Percentiles rank a stretch among this genome's conserved stretches.
These are phyloP conservation scores for Xerocomellus chrysenteron DNA, from an alignment of 768 basidiomycete species.

Conservation along the genomic window DNA sequence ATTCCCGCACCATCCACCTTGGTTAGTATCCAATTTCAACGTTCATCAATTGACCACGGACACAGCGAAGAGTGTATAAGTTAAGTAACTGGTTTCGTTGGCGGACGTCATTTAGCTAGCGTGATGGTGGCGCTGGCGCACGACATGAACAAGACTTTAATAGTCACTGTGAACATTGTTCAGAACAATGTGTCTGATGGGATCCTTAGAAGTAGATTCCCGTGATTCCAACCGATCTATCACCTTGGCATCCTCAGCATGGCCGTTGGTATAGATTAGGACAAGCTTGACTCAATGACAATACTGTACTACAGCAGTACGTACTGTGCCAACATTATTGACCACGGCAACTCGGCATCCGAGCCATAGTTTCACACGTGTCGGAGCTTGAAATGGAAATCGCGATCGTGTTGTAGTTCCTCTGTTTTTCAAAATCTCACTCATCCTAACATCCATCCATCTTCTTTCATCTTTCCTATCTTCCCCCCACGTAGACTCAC, in stretches of 20 bases:
- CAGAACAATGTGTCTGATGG: no score
- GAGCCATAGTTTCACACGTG: conserved; percentile 11
- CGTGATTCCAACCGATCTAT: neutral
- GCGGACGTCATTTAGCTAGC: neutral
- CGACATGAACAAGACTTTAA: no score
- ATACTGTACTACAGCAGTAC: neutral
- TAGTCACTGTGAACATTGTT: neutral
- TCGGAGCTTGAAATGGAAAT: conserved; percentile 44
- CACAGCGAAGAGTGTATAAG: neutral
- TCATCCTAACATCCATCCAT: conserved; percentile 22
- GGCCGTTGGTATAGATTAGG: neutral
- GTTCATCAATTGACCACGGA: neutral
- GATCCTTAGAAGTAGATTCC: neutral
- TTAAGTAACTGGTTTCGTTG: neutral
- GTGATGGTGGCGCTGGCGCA: conserved; percentile 8
- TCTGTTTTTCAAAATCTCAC: conserved; percentile 12
- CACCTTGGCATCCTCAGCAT: neutral
- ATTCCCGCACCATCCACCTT: conserved; percentile 6
- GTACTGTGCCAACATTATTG: neutral
- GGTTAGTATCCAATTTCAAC: neutral
- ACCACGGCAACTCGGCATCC: conserved; percentile 20
- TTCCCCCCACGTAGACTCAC: conserved; percentile 20
- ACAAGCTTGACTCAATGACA: neutral
- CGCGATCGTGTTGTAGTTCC: conserved; percentile 21
- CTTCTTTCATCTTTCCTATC: conserved; percentile 29